These are phyloP conservation scores for Naganishia onofrii DNA, from an alignment of 768 basidiomycete species.

Conservation along the genomic window DNA sequence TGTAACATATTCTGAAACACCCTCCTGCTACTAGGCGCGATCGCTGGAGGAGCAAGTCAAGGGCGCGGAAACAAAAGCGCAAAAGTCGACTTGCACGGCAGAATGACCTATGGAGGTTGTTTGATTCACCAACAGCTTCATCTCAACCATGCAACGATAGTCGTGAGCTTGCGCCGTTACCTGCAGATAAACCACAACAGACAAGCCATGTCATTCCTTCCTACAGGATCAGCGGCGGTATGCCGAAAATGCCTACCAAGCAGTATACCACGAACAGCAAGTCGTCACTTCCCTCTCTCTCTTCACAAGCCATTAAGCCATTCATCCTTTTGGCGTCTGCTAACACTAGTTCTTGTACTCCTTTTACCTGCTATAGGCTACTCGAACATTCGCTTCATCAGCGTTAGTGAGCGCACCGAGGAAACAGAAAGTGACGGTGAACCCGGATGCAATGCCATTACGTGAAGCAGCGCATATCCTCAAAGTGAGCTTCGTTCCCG, in stretches of 20 bases:
- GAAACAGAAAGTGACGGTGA: constrained; percentile 37
- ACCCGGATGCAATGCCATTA: constrained; percentile 48
- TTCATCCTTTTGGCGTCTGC: too few species aligned
- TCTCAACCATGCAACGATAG: too few species aligned
- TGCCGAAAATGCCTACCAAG: constrained; percentile 3
- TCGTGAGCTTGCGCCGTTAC: too few species aligned
- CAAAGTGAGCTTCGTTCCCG: constrained; percentile 40
- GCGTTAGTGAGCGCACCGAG: constrained; percentile 8
- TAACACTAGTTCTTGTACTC: too few species aligned
- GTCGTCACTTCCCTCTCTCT: too few species aligned
- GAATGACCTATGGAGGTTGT: too few species aligned
- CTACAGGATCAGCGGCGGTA: not conserved
- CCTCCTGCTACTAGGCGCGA: constrained; percentile 2
- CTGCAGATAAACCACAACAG: too few species aligned
- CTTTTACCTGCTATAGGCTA: not conserved
- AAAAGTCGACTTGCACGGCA: constrained; percentile 2
- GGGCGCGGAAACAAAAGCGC: constrained; percentile 23
- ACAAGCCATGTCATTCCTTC: constrained; percentile 1
- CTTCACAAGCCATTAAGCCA: too few species aligned
- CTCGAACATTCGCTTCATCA: not conserved
- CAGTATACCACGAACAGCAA: not conserved
- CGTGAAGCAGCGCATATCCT: constrained; percentile 48
- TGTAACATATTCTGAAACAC: not conserved
- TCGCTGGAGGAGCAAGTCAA: not conserved
- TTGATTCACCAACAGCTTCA: too few species aligned